Evolutionary conservation across 306 rosid species (phyloP), one percentile per base, ranked within the genome.

Genomic region (Sechiopsis laciniata): DNA sequence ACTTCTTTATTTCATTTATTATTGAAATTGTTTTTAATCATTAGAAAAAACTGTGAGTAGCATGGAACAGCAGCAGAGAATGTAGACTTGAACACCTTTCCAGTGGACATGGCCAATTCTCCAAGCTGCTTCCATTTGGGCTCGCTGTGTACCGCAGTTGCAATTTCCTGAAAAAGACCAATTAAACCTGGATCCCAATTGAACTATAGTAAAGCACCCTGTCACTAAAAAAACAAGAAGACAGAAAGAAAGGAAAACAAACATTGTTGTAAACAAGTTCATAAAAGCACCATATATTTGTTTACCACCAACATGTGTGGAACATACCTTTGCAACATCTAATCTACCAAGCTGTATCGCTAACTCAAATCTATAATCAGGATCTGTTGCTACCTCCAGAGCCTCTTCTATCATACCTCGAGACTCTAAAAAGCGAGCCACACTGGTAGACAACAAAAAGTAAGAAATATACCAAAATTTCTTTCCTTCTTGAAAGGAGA

Each of bases 91-190:
- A 59, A 13, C 77, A 95, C 99, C 96, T 91, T 87, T 82, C 97
- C 96, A 58, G 78, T 78, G 65, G 99, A 95, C 97, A 95, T 84
- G 22, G 97, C 96, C 61, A 91, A 85, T 73, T 83, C 97, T 77
- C 97, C 99, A 84, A 95, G 85, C 82, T 84, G 95, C 90, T 91
- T 91, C 99, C 99, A 95, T 81, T 95, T 95, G 66, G 97, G 82
- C 80, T 95, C 97, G n/a, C 88, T 89, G 62, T 84, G 84, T 72
- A 80, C 91, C 78, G 78, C 85, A 10, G 83, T 77, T 13, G 99
- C 99, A 83, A 95, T 95, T 79, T 82, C 85, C 99, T 95, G 84
- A 58, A 79, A 60, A 55, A 69, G n/a, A 75, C 15, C 14, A 35
- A 59, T 42, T 22, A 22, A 15, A 15, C 50, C 22, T 74, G 42